These are phyloP conservation scores for Penicillium robsamsonii DNA, from an alignment of 495 filamentous ascomycete genomes.

Conservation along the genomic window DNA sequence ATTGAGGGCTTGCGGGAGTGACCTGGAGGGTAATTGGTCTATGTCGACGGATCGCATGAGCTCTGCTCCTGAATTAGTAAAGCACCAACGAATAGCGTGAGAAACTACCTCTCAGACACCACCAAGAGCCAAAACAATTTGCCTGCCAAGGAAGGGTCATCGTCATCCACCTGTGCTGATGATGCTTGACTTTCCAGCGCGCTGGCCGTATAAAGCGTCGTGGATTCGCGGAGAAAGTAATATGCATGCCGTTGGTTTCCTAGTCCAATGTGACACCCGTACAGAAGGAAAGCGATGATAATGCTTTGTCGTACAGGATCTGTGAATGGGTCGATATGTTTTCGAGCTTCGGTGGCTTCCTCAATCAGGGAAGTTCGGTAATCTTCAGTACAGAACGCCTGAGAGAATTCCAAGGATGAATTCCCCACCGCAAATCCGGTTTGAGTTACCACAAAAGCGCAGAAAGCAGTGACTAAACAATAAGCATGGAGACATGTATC, in stretches of 20 bases:
- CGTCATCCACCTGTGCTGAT: conserved; percentile 27
- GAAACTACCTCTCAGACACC: conserved; percentile 61
- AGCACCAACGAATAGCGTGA: background rate
- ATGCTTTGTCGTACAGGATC: conserved; percentile 59
- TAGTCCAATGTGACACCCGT: conserved; percentile 67
- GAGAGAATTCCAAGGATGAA: conserved; percentile 25
- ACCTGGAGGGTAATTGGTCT: conserved; percentile 69
- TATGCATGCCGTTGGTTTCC: conserved; percentile 70
- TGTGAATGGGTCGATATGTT: conserved; percentile 65
- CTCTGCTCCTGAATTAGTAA: conserved; percentile 29
- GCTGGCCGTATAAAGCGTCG: conserved; percentile 52
- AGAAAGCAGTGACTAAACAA: conserved; percentile 69
- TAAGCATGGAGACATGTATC: conserved; percentile 67
- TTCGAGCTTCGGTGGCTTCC: conserved; percentile 66
- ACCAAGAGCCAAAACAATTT: conserved; percentile 72
- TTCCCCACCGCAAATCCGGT: conserved; percentile 17
- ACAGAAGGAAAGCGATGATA: conserved; percentile 70
- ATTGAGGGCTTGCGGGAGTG: conserved; percentile 59
- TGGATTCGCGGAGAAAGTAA: conserved; percentile 70
- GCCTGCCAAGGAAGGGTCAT: conserved; percentile 22
- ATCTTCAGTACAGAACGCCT: conserved; percentile 27
- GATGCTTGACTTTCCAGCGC: conserved; percentile 34
- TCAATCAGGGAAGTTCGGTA: conserved; percentile 58
- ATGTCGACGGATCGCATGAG: conserved; percentile 72
- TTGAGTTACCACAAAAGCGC: conserved; percentile 77